phyloP scores from a whole-genome alignment of 2,329 filamentous ascomycete genomes.

The Xylariaceae sp. region DNA sequence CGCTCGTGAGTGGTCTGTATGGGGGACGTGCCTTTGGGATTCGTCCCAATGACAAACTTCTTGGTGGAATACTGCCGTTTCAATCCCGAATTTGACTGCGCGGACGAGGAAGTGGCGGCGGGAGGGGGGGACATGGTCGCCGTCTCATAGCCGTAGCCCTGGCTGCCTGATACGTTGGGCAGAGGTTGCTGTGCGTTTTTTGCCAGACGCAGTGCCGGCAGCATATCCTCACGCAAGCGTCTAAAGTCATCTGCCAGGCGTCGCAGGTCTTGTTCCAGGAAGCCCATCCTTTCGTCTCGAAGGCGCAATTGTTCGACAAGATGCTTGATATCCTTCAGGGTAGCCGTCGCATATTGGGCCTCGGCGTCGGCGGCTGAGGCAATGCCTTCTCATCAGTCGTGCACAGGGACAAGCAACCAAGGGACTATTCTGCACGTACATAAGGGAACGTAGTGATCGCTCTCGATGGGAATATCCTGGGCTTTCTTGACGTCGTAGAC shows the following conservation, averaged over 20 bases:
- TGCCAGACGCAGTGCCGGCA: slow-evolving; percentile 81
- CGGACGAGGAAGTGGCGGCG: slow-evolving; percentile 46
- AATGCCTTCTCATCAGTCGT: slow-evolving; percentile 6
- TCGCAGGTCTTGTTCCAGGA: slow-evolving; percentile 75
- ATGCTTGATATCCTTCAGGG: slow-evolving; percentile 85
- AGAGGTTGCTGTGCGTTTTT: slow-evolving; percentile 90
- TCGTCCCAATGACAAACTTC: slow-evolving; percentile 62
- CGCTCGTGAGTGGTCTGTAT: slow-evolving; percentile 62
- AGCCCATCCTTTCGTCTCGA: slow-evolving; percentile 81
- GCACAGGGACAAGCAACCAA: too few species aligned
- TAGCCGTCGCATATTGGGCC: slow-evolving; percentile 76
- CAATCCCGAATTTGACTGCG: slow-evolving; percentile 46
- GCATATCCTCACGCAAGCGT: slow-evolving; percentile 80
- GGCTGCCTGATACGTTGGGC: slow-evolving; percentile 43
- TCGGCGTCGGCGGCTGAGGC: slow-evolving; percentile 82
- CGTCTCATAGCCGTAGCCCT: slow-evolving; percentile 43
- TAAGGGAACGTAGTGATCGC: slow-evolving; percentile 86
- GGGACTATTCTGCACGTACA: slow-evolving; percentile 51
- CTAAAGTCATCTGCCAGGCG: slow-evolving; percentile 83
- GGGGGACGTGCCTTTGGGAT: slow-evolving; percentile 69
- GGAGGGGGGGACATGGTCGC: slow-evolving; percentile 49
- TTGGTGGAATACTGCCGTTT: slow-evolving; percentile 70
- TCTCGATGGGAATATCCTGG: slow-evolving; percentile 83
- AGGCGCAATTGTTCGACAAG: slow-evolving; percentile 83
- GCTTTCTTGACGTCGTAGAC: slow-evolving; percentile 95